phyloP scores from a whole-genome alignment of 345 rosid species.

The Dovyalis caffra region DNA sequence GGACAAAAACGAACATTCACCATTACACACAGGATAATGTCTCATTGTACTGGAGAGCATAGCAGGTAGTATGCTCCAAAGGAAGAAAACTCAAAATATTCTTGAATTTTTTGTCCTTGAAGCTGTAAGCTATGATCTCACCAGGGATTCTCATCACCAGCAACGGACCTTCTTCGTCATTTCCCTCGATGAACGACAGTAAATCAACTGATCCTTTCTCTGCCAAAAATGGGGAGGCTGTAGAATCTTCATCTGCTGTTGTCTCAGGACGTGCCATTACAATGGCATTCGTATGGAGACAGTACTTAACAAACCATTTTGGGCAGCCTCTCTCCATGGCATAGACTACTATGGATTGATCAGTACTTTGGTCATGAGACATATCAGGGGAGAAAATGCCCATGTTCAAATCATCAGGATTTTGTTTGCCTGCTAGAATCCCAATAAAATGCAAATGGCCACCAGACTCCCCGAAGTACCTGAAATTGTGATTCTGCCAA shows the following conservation, averaged over 20 bases:
- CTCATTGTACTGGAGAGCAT: too few relatives aligned
- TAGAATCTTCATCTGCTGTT: not conserved
- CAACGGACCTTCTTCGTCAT: not conserved
- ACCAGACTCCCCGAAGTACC: not conserved
- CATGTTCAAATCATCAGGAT: not conserved
- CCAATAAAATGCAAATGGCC: constrained; percentile 15
- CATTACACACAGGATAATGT: too few relatives aligned
- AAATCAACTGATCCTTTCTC: not conserved
- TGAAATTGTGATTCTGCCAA: not conserved
- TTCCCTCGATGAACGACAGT: not conserved
- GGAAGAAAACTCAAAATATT: not conserved
- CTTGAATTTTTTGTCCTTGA: not conserved
- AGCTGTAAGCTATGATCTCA: not conserved
- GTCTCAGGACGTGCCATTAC: constrained; percentile 12
- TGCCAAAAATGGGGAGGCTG: not conserved
- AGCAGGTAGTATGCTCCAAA: too few relatives aligned
- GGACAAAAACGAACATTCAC: too few relatives aligned
- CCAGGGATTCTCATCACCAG: not conserved
- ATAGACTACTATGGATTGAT: constrained; percentile 12
- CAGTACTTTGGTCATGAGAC: not conserved
- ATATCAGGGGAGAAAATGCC: not conserved
- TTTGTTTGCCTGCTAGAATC: not conserved
- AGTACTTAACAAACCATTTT: constrained; percentile 7
- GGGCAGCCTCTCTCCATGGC: constrained; percentile 11
- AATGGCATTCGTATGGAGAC: not conserved